phyloP scores from a whole-genome alignment of 495 filamentous ascomycete genomes.

The Penicillium atrosanguineum region DNA sequence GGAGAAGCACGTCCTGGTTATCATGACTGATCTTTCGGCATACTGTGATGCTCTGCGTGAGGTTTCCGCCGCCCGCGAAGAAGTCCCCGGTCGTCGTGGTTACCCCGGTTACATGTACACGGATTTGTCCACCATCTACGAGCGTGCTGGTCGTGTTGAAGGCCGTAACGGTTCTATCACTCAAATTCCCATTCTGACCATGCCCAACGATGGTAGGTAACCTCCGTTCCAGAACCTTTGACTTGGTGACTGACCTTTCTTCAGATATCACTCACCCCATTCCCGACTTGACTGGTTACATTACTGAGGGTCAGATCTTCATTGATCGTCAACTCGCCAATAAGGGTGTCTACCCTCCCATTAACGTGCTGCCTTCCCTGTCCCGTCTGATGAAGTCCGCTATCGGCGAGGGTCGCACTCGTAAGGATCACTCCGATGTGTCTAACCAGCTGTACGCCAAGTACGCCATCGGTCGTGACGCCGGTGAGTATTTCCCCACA shows the following conservation, averaged over 20 bases:
- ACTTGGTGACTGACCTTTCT: constrained; percentile 11
- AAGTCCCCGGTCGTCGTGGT: constrained; percentile 98
- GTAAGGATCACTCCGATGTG: constrained; percentile 95
- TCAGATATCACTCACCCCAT: constrained; percentile 98
- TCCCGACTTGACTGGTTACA: constrained; percentile 83
- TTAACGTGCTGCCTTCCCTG: constrained; percentile 97
- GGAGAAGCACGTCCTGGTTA: constrained; percentile 98
- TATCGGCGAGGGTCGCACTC: constrained; percentile 93
- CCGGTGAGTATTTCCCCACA: constrained; percentile 41
- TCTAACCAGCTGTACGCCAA: constrained; percentile 99
- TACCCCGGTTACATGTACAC: constrained; percentile 99
- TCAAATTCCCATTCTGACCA: constrained; percentile 97
- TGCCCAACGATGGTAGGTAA: constrained; percentile 88
- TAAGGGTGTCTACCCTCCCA: constrained; percentile 96
- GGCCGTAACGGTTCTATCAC: constrained; percentile 98
- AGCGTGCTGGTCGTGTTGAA: constrained; percentile 96
- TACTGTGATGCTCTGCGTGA: constrained; percentile 99
- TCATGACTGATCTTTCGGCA: constrained; percentile 94
- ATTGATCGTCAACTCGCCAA: constrained; percentile 93
- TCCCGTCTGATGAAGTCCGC: constrained; percentile 99
- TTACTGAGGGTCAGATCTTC: constrained; percentile 88
- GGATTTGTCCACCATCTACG: constrained; percentile 99
- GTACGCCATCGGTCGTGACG: constrained; percentile 98
- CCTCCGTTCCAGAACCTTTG: background rate
- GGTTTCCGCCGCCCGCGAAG: constrained; percentile 95